Evolutionary conservation across 129 eudicot genomes (phyloP).

Genomic region (Cynara cardunculus): DNA sequence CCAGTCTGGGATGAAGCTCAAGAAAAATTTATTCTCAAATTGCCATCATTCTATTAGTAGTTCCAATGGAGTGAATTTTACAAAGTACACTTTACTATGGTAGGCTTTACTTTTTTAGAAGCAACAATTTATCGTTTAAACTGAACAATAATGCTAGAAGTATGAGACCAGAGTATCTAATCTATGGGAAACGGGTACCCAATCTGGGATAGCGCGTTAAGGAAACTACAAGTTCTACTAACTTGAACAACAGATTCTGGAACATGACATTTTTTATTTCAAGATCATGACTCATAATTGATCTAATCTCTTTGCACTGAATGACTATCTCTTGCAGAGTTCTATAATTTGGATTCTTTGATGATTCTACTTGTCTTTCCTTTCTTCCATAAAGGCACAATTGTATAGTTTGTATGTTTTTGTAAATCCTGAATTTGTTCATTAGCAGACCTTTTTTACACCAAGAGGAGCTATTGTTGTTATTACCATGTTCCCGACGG

Average conservation of each 20-base stretch:
- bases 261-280: background rate
- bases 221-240: background rate
- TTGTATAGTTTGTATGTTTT: background rate
- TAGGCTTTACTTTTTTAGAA: background rate
- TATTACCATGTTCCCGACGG: background rate
- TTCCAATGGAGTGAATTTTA: background rate
- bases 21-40: background rate
- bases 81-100: background rate
- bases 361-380: background rate
- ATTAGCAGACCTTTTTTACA: background rate
- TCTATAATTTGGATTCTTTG: background rate
- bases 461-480: background rate
- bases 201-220: background rate
- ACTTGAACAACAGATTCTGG: background rate
- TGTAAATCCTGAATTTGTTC: background rate
- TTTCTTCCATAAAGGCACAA: background rate
- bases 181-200: background rate
- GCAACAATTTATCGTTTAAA: background rate
- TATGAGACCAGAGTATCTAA: background rate
- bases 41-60: background rate
- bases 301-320: too few relatives aligned
- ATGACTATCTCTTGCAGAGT: too few relatives aligned
- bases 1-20: background rate
- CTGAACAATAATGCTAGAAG: background rate
- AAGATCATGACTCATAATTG: too few relatives aligned